A percentile compares a stretch with the other conserved stretches of the same genome.
phyloP scores from a whole-genome alignment of 345 rosid genomes.

The Trapa bicornis region DNA sequence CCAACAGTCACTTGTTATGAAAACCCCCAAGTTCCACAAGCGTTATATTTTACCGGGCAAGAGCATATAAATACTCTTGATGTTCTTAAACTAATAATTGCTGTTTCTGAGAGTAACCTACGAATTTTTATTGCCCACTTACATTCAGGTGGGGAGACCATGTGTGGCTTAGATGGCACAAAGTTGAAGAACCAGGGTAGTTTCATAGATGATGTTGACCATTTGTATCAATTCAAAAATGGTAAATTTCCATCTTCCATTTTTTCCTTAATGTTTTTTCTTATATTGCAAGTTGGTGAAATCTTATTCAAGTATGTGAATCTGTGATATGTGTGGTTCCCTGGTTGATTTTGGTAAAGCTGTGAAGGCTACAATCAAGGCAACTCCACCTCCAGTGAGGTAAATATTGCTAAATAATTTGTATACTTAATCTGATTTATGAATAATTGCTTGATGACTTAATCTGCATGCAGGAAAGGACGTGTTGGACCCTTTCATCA shows the following conservation, averaged over 20 bases:
- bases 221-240: constrained; percentile 59
- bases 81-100: neutral
- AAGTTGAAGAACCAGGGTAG: constrained; percentile 47
- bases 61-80: neutral
- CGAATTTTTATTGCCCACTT: neutral
- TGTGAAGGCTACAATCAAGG: constrained; percentile 57
- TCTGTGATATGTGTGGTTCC: neutral
- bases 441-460: neutral
- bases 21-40: constrained; percentile 81
- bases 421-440: neutral
- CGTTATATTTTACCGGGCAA: constrained; percentile 81
- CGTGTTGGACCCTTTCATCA: constrained; percentile 36
- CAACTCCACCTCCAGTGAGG: constrained; percentile 36
- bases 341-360: constrained; percentile 26
- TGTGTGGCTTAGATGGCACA: constrained; percentile 37
- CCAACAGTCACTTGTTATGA: constrained; percentile 63
- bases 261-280: constrained; percentile 15
- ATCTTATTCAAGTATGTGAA: neutral
- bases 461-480: constrained; percentile 39
- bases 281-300: neutral
- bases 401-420: constrained; percentile 7
- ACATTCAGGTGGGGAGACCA: constrained; percentile 68
- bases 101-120: neutral
- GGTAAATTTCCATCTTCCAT: constrained; percentile 23
- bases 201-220: constrained; percentile 65